Base-by-base conservation (phyloP, 2,329 filamentous ascomycete species). In the Monosporascus sp. region DNA sequence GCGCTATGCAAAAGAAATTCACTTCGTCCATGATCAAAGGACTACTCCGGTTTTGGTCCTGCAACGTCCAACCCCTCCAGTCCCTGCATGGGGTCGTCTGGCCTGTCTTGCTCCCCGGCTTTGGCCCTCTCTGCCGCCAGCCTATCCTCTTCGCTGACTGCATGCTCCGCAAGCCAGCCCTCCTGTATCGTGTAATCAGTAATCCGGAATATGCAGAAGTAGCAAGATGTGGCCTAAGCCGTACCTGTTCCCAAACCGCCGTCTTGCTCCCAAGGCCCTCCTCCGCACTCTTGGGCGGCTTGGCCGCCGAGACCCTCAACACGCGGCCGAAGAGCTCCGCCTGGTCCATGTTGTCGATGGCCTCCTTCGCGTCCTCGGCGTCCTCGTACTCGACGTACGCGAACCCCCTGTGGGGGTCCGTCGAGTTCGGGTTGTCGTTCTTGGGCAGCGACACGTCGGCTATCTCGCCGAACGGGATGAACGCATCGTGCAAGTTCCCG, bases 341-440 rank as follows among this genome's bases (percentile, higher is more conserved):
- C 70, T 96, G 91, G 68, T 99, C 90, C 93, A 99, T 97, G 69
- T 99, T 99, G 78, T 97, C 91, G 70, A 99, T 96, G 49, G 94
- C 94, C 72, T 97, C 93, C 65, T 86, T 86, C 27, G 92, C 93
- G 72, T 99, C 94, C 53, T 87, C 83, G 14, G 85, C 80, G 53
- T 90, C 82, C 64, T 97, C 91, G 66, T 89, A 99, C 67, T 99
- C 94, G 49, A 99, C 89, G 69, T 99, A 97, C 54, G 92, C 94
- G 71, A 97, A 99, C 1, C 95, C 94, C 50, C 92, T 81, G 70
- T 99, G 94, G 31, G 85, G 76, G 41, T 95, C 89, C 48, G 81
- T 84, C 7, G 88, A 84, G 57, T 89, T 91, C 59, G 88, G 87
- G 57, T 86, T 78, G 67, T 96, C 92, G 53, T 90, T 88, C 71